phyloP scores from a whole-genome alignment of 208 protist genomes.

The Wallacemonas collosoma region DNA sequence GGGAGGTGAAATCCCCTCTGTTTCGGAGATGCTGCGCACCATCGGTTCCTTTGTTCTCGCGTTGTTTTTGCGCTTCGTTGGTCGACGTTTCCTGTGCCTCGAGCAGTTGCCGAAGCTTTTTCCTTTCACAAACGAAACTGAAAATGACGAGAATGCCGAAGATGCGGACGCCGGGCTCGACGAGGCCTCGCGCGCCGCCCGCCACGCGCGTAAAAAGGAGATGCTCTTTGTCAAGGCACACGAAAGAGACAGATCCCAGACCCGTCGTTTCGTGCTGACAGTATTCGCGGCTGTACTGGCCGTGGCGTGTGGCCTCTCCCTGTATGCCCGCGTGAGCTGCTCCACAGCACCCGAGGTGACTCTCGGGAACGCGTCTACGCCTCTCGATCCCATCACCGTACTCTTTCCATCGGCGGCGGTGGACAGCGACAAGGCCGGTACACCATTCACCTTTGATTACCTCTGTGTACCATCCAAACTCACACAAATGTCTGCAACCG shows the following conservation, averaged over 20 bases:
- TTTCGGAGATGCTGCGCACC: conserved; percentile 3
- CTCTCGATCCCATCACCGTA: neutral
- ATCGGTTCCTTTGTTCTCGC: neutral
- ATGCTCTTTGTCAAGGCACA: conserved; percentile 17
- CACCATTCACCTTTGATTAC: conserved; percentile 13
- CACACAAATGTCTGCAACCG: too few relatives aligned
- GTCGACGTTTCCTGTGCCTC: conserved; percentile 3
- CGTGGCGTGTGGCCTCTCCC: neutral
- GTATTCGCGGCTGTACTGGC: neutral
- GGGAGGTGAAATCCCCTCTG: conserved; percentile 15
- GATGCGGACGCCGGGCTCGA: neutral
- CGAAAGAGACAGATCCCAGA: neutral
- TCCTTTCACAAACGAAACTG: conserved; percentile 12
- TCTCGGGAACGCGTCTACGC: neutral
- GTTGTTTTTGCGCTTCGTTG: conserved; percentile 4
- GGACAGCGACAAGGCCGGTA: neutral
- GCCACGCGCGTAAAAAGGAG: neutral
- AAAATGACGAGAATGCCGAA: neutral
- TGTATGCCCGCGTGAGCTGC: neutral
- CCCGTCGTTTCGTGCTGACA: conserved; percentile 10
- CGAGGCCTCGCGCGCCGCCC: neutral
- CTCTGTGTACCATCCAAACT: neutral
- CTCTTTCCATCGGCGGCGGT: conserved; percentile 6
- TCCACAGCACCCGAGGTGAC: neutral
- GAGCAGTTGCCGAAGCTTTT: conserved; percentile 18